These are phyloP conservation scores for Pseudogymnoascus sp. DNA, from an alignment of 2,329 filamentous ascomycete species.

Conservation along the genomic window DNA sequence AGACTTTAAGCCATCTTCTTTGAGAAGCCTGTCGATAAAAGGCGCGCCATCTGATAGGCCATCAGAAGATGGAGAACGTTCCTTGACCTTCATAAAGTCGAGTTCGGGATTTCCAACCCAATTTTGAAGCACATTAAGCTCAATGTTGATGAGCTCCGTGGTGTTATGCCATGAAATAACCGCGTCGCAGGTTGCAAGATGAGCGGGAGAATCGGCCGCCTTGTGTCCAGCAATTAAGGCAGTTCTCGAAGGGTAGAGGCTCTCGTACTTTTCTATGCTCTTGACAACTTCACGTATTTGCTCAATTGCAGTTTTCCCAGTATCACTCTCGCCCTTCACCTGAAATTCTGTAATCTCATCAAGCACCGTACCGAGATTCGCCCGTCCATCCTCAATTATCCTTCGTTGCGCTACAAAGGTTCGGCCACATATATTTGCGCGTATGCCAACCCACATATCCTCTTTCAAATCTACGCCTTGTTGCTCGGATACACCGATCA, in stretches of 20 bases:
- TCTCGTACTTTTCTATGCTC: conserved; percentile 84
- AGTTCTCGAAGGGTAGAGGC: conserved; percentile 71
- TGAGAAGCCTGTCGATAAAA: conserved; percentile 88
- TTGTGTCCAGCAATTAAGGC: conserved; percentile 69
- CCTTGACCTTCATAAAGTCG: conserved; percentile 72
- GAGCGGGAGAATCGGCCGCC: conserved; percentile 65
- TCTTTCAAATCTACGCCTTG: conserved; percentile 57
- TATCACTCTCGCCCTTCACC: conserved; percentile 87
- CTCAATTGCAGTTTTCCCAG: conserved; percentile 71
- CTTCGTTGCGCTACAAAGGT: conserved; percentile 76
- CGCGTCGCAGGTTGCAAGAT: conserved; percentile 74
- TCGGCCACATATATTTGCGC: conserved; percentile 74
- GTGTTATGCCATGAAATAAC: conserved; percentile 97
- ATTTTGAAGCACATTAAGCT: conserved; percentile 80
- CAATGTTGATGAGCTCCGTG: conserved; percentile 89
- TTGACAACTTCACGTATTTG: conserved; percentile 84
- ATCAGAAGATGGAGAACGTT: conserved; percentile 57
- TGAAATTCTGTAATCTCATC: conserved; percentile 89
- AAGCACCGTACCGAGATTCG: conserved; percentile 62
- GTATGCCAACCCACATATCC: conserved; percentile 80
- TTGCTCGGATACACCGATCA: conserved; percentile 67
- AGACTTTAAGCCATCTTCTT: conserved; percentile 89
- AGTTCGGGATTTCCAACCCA: conserved; percentile 97
- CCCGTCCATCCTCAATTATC: conserved; percentile 76
- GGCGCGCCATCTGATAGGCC: conserved; percentile 82